These are phyloP conservation scores for Byssothecium circinans DNA, from an alignment of 2,329 filamentous ascomycete genomes.

Conservation along the genomic window DNA sequence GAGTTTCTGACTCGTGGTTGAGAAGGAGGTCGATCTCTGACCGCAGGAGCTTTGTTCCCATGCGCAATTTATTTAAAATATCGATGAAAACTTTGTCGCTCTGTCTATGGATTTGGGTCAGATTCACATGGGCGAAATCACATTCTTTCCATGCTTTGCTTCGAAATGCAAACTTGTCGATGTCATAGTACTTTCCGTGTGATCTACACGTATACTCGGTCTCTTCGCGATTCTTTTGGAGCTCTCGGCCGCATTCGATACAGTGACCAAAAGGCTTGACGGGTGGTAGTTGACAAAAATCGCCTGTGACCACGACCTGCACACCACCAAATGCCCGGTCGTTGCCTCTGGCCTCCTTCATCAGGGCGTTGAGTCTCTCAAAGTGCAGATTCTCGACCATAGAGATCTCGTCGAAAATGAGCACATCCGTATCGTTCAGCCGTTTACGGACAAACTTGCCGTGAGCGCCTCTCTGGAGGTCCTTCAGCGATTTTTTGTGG, in stretches of 20 bases:
- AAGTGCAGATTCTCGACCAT: conserved; percentile 63
- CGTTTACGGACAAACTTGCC: conserved; percentile 42
- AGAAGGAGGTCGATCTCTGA: conserved; percentile 50
- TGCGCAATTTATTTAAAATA: conserved; percentile 59
- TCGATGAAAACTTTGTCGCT: conserved; percentile 56
- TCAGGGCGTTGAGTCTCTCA: conserved; percentile 52
- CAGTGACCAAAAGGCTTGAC: conserved; percentile 60
- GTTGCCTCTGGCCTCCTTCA: conserved; percentile 44
- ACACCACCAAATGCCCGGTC: conserved; percentile 50
- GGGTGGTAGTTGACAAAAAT: conserved; percentile 55
- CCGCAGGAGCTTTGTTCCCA: conserved; percentile 46
- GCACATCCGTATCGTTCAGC: conserved; percentile 52
- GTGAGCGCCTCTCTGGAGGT: conserved; percentile 37
- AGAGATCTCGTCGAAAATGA: conserved; percentile 68
- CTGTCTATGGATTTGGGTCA: conserved; percentile 61
- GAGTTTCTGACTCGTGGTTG: conserved; percentile 48
- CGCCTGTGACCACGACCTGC: conserved; percentile 60
- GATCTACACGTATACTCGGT: conserved; percentile 22
- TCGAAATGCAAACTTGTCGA: conserved; percentile 64
- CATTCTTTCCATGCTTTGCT: conserved; percentile 59
- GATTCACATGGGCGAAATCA: conserved; percentile 56
- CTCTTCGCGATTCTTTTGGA: conserved; percentile 19
- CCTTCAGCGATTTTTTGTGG: conserved; percentile 47
- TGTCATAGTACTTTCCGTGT: conserved; percentile 48
- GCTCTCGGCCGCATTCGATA: conserved; percentile 50